Percentiles rank a stretch among this genome's conserved stretches.
Conservation (phyloP, 2,329 filamentous ascomycete genomes). For the Leptographium radiaticola region DNA sequence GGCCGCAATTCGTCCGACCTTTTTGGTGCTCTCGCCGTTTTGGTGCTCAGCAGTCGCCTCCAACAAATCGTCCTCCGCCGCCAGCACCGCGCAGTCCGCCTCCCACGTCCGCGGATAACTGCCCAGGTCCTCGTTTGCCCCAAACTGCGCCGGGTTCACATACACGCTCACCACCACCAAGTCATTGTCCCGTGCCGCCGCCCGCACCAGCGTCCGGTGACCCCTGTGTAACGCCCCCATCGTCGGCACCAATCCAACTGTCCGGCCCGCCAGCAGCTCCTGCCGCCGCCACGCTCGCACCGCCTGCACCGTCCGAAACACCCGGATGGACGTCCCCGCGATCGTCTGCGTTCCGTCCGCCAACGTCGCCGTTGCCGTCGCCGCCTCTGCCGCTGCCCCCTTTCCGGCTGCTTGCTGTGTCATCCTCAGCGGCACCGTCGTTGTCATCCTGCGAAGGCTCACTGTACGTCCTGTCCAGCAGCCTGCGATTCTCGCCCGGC, state of each 20-base stretch:
- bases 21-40: too few relatives aligned
- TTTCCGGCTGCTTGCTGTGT: not conserved
- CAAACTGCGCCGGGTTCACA: conserved; percentile 95
- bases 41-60: conserved; percentile 24
- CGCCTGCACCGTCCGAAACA: conserved; percentile 63
- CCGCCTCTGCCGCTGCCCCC: not conserved
- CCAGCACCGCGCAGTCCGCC: conserved; percentile 54
- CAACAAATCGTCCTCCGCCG: conserved; percentile 58
- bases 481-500: too few relatives aligned
- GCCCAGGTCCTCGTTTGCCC: conserved; percentile 71
- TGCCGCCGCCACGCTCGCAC: conserved; percentile 58
- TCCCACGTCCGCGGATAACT: conserved; percentile 90
- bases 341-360: conserved; percentile 27
- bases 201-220: conserved; percentile 73
- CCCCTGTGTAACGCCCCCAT: conserved; percentile 96
- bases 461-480: not conserved
- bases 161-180: conserved; percentile 86
- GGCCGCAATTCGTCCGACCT: conserved; percentile 57
- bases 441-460: not conserved
- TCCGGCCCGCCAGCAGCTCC: conserved; percentile 52
- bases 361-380: not conserved
- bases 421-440: not conserved
- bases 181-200: conserved; percentile 72
- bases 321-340: conserved; percentile 45
- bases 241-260: conserved; percentile 82